Percentiles rank a stretch among this genome's conserved stretches.
Conservation (phyloP, 495 filamentous ascomycete genomes). For the Terfezia claveryi region DNA sequence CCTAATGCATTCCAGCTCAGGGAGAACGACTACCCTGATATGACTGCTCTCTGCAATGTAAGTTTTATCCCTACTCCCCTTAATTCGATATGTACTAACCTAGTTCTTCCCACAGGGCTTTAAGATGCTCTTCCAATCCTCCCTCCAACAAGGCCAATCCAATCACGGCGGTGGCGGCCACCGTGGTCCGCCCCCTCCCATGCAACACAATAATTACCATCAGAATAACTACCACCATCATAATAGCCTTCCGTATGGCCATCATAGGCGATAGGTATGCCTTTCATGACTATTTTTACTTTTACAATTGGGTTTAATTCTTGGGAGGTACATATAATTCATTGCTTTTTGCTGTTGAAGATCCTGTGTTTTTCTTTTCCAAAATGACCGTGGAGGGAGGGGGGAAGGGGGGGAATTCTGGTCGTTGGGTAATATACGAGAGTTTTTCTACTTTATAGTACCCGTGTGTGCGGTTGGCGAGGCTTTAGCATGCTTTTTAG, state of each 20-base stretch:
- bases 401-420: not conserved
- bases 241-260: not conserved
- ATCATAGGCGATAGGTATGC: not conserved
- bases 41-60: slow-evolving; percentile 78
- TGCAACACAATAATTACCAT: not conserved
- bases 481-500: no score
- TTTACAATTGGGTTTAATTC: not conserved
- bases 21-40: slow-evolving; percentile 72
- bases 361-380: not conserved
- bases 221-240: not conserved
- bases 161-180: not conserved
- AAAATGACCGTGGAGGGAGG: not conserved
- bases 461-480: no score
- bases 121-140: slow-evolving; percentile 8
- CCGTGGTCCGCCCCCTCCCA: not conserved
- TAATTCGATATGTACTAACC: not conserved
- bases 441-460: not conserved
- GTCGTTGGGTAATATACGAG: not conserved
- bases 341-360: not conserved
- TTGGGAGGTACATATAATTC: not conserved
- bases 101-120: slow-evolving; percentile 10
- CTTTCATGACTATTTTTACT: not conserved
- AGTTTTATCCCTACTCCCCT: not conserved
- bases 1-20: slow-evolving; percentile 76
- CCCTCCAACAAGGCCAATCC: not conserved